phyloP scores from a whole-genome alignment of 371 early-diverging fungal genomes.

The Rhizopus sp. region DNA sequence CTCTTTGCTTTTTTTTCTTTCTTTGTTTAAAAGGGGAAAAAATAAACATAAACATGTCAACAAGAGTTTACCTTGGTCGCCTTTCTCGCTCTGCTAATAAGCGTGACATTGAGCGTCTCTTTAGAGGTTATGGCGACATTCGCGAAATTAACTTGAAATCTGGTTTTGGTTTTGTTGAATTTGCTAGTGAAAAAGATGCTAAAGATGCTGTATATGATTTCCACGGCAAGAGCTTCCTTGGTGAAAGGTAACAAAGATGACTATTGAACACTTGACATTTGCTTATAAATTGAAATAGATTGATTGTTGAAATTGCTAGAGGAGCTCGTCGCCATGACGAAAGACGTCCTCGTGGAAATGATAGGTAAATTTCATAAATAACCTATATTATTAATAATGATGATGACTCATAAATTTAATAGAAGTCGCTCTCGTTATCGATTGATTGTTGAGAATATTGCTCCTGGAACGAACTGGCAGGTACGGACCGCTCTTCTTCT shows the following conservation, averaged over 20 bases:
- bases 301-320: conserved; percentile 77
- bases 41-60: conserved; percentile 33
- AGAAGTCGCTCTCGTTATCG: conserved; percentile 62
- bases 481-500: conserved; percentile 51
- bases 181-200: conserved; percentile 71
- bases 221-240: conserved; percentile 71
- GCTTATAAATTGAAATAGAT: conserved; percentile 34
- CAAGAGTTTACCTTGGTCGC: conserved; percentile 75
- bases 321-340: conserved; percentile 60
- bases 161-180: conserved; percentile 83
- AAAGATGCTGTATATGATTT: conserved; percentile 75
- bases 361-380: conserved; percentile 27
- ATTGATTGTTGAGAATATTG: conserved; percentile 70
- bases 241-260: conserved; percentile 60
- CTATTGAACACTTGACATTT: background rate
- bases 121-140: conserved; percentile 69
- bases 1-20: background rate
- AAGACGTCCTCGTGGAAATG: conserved; percentile 41
- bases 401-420: background rate
- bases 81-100: conserved; percentile 69
- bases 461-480: conserved; percentile 81
- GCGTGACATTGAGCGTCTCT: conserved; percentile 71
- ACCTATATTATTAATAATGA: background rate
- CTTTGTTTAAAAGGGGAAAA: background rate
- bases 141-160: conserved; percentile 74